Conservation (phyloP, 139 green algal species). For the Micractinium sp. region DNA sequence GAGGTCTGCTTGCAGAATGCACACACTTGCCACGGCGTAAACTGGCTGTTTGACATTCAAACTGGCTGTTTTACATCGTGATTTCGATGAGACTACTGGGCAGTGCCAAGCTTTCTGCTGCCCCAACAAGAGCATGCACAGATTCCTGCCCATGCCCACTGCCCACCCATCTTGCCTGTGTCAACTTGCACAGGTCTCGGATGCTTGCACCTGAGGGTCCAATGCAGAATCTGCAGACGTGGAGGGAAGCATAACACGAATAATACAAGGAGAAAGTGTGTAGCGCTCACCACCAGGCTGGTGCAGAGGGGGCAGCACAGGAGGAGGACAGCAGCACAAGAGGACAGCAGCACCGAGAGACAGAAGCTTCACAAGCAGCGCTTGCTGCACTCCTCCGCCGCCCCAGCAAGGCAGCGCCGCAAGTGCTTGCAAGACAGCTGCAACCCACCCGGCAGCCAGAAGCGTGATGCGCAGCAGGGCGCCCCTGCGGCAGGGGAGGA, state of each 20-base stretch:
- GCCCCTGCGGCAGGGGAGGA: background rate
- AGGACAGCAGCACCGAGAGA: background rate
- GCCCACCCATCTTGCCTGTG: background rate
- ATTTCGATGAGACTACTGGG: constrained; percentile 14
- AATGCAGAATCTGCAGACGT: background rate
- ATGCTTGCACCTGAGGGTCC: background rate
- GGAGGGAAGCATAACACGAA: background rate
- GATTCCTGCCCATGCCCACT: constrained; percentile 39
- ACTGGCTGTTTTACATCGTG: background rate
- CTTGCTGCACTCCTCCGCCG: background rate
- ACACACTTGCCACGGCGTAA: background rate
- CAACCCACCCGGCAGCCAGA: constrained; percentile 91
- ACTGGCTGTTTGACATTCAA: no score
- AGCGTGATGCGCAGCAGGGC: constrained; percentile 82
- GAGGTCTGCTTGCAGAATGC: background rate
- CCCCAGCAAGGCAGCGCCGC: background rate
- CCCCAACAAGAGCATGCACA: no score
- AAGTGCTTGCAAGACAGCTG: constrained; percentile 43
- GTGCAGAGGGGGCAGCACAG: background rate
- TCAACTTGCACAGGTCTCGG: background rate
- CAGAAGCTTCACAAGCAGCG: background rate
- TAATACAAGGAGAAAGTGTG: background rate
- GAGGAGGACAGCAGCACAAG: background rate
- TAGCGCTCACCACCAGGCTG: no score
- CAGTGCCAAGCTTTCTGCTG: no score